Percentiles rank a stretch among this genome's conserved stretches.
Evolutionary conservation across 768 basidiomycete species (phyloP).

Genomic region (Amanita brunnescens): DNA sequence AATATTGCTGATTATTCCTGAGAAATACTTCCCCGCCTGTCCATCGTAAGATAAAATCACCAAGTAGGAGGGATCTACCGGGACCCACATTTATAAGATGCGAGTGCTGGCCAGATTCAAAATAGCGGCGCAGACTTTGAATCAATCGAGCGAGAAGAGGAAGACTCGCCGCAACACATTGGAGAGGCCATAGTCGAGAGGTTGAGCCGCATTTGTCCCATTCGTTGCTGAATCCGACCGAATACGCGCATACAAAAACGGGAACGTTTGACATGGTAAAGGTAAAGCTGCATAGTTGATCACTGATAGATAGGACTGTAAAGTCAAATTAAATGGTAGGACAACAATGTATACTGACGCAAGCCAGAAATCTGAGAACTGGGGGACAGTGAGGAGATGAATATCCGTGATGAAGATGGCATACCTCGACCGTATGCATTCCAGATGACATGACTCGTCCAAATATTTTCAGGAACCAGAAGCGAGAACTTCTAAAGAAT

Average conservation of each 20-base stretch:
- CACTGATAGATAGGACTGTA: conserved; percentile 44
- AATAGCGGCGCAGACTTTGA: conserved; percentile 84
- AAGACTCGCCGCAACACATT: conserved; percentile 49
- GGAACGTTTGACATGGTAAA: conserved; percentile 70
- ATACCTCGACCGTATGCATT: conserved; percentile 63
- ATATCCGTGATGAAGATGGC: conserved; percentile 10
- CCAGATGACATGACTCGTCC: conserved; percentile 64
- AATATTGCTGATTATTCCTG: conserved; percentile 54
- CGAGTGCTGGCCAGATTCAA: conserved; percentile 60
- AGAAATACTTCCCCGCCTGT: conserved; percentile 79
- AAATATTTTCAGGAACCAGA: conserved; percentile 69
- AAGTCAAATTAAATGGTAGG: background rate
- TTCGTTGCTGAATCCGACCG: conserved; percentile 37
- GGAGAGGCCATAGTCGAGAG: conserved; percentile 49
- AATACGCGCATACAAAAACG: conserved; percentile 69
- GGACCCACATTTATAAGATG: conserved; percentile 79
- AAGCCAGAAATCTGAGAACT: conserved; percentile 89
- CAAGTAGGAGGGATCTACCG: background rate
- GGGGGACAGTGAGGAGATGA: conserved; percentile 5
- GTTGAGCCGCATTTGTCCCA: conserved; percentile 40
- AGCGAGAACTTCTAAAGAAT: conserved; percentile 54
- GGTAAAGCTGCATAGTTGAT: conserved; percentile 73
- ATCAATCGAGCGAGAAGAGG: conserved; percentile 73
- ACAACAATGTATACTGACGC: conserved; percentile 38
- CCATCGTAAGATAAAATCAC: conserved; percentile 1